Evolutionary conservation across 2,329 filamentous ascomycete genomes (phyloP).

Genomic region (Aspergillus phoenicis): DNA sequence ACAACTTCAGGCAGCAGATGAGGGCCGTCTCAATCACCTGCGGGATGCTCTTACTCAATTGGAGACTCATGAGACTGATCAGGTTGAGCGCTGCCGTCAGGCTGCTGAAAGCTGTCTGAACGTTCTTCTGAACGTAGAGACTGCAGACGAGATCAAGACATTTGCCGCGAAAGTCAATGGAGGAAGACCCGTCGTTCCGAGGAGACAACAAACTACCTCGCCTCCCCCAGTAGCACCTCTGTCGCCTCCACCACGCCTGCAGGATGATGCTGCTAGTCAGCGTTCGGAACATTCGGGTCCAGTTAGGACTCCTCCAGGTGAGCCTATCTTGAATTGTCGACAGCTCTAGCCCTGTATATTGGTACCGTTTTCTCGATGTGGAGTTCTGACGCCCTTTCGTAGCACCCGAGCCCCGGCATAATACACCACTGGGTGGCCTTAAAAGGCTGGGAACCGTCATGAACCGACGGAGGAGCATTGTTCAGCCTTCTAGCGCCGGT

Average conservation of each 20-base stretch:
- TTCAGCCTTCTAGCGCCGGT: conserved; percentile 35
- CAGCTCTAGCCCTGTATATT: neutral
- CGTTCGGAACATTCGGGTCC: conserved; percentile 54
- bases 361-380: neutral
- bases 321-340: conserved; percentile 23
- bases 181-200: conserved; percentile 35
- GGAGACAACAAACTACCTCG: conserved; percentile 26
- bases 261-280: conserved; percentile 59
- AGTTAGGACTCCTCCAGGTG: conserved; percentile 38
- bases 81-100: conserved; percentile 73
- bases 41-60: conserved; percentile 90
- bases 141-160: conserved; percentile 75
- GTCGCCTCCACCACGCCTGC: conserved; percentile 43
- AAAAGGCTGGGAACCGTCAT: conserved; percentile 52
- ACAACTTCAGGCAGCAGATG: conserved; percentile 85
- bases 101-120: conserved; percentile 80
- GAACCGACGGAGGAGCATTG: conserved; percentile 49
- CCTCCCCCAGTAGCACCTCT: conserved; percentile 36
- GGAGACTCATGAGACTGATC: conserved; percentile 88
- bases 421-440: conserved; percentile 48
- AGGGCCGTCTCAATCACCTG: conserved; percentile 83
- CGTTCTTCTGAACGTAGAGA: conserved; percentile 81
- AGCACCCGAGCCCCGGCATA: conserved; percentile 44
- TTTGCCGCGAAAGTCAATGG: conserved; percentile 44
- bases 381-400: conserved; percentile 10